Conservation (phyloP, 2,329 filamentous ascomycete species). For the Fusarium sublunatum region DNA sequence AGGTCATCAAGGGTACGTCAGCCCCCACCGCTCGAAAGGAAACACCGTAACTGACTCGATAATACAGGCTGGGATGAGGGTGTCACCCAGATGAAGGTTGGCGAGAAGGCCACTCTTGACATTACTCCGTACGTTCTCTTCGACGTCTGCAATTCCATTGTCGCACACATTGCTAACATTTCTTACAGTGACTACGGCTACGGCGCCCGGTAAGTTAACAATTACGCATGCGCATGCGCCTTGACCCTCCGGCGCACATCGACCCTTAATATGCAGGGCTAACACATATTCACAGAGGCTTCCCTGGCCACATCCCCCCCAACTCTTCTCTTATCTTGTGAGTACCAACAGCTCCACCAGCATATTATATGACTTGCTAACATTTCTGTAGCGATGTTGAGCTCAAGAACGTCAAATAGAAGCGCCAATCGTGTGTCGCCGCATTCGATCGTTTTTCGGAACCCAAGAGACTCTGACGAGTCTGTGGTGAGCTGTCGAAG, state of each 20-base stretch:
- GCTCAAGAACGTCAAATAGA: constrained; percentile 71
- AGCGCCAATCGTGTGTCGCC: neutral
- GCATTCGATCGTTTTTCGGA: constrained; percentile 16
- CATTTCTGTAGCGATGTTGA: constrained; percentile 69
- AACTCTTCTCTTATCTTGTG: constrained; percentile 86
- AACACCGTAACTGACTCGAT: constrained; percentile 19
- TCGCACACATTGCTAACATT: constrained; percentile 29
- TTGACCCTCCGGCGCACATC: neutral
- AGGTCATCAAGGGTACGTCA: constrained; percentile 82
- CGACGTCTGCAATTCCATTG: neutral
- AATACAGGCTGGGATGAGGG: constrained; percentile 83
- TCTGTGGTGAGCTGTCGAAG: constrained; percentile 1
- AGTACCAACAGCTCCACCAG: constrained; percentile 53
- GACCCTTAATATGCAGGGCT: constrained; percentile 3
- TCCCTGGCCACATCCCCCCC: constrained; percentile 80
- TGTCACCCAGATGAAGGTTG: constrained; percentile 85
- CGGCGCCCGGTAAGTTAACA: constrained; percentile 64
- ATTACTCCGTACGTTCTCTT: constrained; percentile 66
- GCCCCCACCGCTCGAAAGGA: constrained; percentile 26
- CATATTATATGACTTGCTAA: constrained; percentile 7
- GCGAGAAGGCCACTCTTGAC: constrained; percentile 87
- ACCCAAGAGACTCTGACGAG: constrained; percentile 11
- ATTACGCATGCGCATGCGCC: neutral
- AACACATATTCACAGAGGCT: constrained; percentile 67
- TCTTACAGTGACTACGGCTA: constrained; percentile 70